Conservation (phyloP, 129 eudicot genomes). For the Pulicaria dysenterica region DNA sequence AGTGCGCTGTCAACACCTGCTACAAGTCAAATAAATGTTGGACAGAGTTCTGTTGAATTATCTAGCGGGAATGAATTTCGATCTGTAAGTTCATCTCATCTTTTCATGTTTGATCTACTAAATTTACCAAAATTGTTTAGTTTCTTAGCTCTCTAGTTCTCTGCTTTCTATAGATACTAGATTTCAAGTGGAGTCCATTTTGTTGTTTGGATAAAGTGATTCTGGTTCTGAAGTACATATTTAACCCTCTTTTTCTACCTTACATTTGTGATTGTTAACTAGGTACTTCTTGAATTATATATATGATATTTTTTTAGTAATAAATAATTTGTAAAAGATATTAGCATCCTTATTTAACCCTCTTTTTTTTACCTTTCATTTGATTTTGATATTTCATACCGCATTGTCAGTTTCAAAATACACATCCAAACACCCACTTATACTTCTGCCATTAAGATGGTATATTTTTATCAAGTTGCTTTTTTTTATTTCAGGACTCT, state of each 20-base stretch:
- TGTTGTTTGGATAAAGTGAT: neutral
- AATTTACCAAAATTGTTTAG: conserved; percentile 9
- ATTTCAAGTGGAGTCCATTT: neutral
- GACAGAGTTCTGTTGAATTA: conserved; percentile 36
- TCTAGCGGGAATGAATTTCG: conserved; percentile 36
- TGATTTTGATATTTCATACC: conserved; percentile 8
- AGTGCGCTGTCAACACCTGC: conserved; percentile 34
- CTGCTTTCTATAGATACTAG: conserved; percentile 13
- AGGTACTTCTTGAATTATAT: neutral
- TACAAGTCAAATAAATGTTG: conserved; percentile 35
- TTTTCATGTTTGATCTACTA: conserved; percentile 15
- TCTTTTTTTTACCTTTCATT: too few species aligned
- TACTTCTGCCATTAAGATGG: conserved; percentile 6
- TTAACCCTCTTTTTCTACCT: neutral
- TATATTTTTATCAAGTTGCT: conserved; percentile 11
- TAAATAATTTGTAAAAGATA: neutral
- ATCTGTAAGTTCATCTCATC: conserved; percentile 42
- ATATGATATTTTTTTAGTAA: neutral
- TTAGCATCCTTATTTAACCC: neutral
- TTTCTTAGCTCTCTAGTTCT: neutral
- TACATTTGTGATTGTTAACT: neutral
- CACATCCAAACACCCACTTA: neutral
- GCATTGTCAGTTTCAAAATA: neutral
- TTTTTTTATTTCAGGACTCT: conserved; percentile 44
- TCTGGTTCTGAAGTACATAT: neutral